A percentile compares a stretch with the other conserved stretches of the same genome.
Conservation (phyloP, 331 rosid genomes). For the Malus hybrid region DNA sequence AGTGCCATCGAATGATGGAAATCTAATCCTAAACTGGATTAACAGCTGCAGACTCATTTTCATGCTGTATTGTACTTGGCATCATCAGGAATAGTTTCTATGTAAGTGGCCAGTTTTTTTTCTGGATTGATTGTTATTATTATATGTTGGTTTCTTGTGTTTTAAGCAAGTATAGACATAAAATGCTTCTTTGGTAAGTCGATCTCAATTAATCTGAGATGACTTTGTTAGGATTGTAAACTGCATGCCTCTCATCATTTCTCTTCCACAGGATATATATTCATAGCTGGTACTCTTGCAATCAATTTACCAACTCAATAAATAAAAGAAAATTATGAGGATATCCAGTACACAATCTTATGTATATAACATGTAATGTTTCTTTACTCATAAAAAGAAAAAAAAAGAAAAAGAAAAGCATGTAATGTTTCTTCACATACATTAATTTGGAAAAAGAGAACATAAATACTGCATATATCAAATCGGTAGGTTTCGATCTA, state of each 20-base stretch:
- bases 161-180: neutral
- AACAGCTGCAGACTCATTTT: no score
- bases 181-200: slow-evolving; percentile 3
- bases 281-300: neutral
- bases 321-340: neutral
- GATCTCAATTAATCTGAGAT: neutral
- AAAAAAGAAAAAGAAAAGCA: no score
- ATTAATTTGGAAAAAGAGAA: neutral
- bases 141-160: neutral
- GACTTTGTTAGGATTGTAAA: neutral
- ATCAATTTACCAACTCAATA: neutral
- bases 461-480: neutral
- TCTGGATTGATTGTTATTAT: neutral
- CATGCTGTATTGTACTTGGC: no score
- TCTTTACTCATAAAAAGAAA: no score
- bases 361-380: neutral
- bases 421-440: neutral
- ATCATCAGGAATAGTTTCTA: neutral
- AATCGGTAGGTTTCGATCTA: neutral
- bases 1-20: no score
- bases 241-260: neutral
- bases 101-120: neutral
- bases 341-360: neutral
- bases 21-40: no score
- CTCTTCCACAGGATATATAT: neutral